Percentiles rank a stretch among this genome's conserved stretches.
Evolutionary conservation across 169 alveolate genomes (phyloP).

Genomic region (Toxoplasma gondii): DNA sequence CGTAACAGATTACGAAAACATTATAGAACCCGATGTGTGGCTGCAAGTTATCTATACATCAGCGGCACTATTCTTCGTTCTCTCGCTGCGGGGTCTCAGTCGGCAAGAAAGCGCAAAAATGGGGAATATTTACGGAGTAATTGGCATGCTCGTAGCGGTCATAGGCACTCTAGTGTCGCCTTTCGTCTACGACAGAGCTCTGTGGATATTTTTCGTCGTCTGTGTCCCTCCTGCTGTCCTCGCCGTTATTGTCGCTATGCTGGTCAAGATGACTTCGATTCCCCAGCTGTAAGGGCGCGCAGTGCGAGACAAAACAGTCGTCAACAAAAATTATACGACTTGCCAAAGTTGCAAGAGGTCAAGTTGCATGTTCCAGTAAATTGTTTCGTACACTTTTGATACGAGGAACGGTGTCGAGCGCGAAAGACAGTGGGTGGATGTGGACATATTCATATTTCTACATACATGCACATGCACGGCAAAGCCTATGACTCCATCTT

Average conservation of each 20-base stretch:
- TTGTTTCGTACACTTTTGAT: no score
- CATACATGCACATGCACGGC: no score
- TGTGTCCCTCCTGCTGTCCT: not conserved
- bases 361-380: no score
- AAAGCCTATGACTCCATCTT: no score
- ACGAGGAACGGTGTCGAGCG: no score
- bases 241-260: slow-evolving; percentile 31
- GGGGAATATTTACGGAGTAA: slow-evolving; percentile 74
- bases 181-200: not conserved
- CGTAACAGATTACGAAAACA: not conserved
- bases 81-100: slow-evolving; percentile 70
- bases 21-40: not conserved
- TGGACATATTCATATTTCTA: no score
- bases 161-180: slow-evolving; percentile 68
- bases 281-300: slow-evolving; percentile 81
- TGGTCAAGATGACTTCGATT: slow-evolving; percentile 66
- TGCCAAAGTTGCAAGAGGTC: no score
- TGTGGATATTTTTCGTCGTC: slow-evolving; percentile 8
- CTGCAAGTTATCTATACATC: slow-evolving; percentile 39
- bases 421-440: no score
- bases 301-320: not conserved
- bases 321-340: no score
- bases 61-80: slow-evolving; percentile 54
- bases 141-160: slow-evolving; percentile 75
- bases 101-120: slow-evolving; percentile 72